Evolutionary conservation across 495 filamentous ascomycete species (phyloP).

Genomic region (Cladorrhinum samala): DNA sequence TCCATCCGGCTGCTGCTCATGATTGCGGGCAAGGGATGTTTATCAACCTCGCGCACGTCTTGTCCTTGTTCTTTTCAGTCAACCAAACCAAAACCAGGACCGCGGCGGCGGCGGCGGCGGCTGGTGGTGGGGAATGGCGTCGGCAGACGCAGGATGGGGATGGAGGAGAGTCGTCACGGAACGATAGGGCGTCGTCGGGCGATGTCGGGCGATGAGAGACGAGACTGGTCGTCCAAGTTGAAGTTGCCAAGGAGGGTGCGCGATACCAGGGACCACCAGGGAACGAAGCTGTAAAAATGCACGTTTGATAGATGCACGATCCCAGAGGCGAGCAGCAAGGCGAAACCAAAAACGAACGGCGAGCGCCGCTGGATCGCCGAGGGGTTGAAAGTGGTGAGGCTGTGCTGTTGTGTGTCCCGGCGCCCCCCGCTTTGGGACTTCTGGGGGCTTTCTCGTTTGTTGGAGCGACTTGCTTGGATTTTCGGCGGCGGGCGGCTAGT

Average conservation of each 20-base stretch:
- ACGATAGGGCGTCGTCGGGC: background rate
- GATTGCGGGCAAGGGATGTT: constrained; percentile 14
- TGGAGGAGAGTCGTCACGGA: background rate
- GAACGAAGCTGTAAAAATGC: constrained; percentile 5
- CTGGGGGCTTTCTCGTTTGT: background rate
- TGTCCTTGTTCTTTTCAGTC: constrained; percentile 6
- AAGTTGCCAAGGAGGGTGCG: constrained; percentile 5
- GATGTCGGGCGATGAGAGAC: background rate
- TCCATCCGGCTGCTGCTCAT: constrained; percentile 29
- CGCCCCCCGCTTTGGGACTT: constrained; percentile 18
- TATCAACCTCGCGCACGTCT: constrained; percentile 11
- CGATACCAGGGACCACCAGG: constrained; percentile 2
- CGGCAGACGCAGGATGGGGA: background rate
- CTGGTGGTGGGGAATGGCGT: background rate
- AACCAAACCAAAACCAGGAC: background rate
- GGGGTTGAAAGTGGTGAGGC: constrained; percentile 22
- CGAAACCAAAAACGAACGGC: constrained; percentile 2
- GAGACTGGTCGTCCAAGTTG: no score
- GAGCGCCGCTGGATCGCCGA: constrained; percentile 10
- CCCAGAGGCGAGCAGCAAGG: constrained; percentile 1
- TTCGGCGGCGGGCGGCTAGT: background rate
- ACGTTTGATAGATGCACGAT: constrained; percentile 6
- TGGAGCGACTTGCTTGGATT: background rate
- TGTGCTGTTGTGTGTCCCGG: constrained; percentile 22
- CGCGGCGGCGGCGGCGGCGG: background rate